Base-by-base conservation (phyloP, 2,329 filamentous ascomycete genomes). In the Hypoxylon sp. region DNA sequence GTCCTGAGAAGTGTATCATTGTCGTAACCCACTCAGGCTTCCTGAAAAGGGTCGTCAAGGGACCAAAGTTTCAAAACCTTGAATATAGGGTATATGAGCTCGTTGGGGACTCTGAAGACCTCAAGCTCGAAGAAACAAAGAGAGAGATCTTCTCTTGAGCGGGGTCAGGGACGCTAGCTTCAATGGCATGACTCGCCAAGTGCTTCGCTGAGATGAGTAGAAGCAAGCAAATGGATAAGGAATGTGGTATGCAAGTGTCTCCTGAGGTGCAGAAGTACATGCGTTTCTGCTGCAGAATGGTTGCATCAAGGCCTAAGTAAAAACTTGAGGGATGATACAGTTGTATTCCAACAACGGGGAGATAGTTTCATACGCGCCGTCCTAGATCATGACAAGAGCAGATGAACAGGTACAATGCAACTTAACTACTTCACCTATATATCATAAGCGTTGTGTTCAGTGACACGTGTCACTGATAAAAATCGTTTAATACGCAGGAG, bases 11-110 rank as follows among this genome's bases (percentile, higher is more conserved):
- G 60, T 76, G 73, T 47, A 71, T 79, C 48, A 50, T 78, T 13
- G 75, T 79, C 6, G 76, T 79, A 26, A 78, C 77, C 24, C 77
- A 78, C 56, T 77, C 76, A 9, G 77, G 77, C 3, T 78, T 78
- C 62, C 65, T 78, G 26, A 68, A 66, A 52, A 70, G 77, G 58
- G 56, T 75, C 5, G 70, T 77, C n/a, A 46, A 67, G 9, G 76
- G 73, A 9, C 67, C 72, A 11, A 78, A 73, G 54, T 79, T 72
- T 65, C 64, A 50, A 58, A 77, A 79, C 46, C 71, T 75, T 46
- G 77, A 79, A 60, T 78, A 74, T 61, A 69, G 75, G 17, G 65
- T 66, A 14, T 79, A 78, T 60, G 55, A 73, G 11, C 68, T 76
- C 24, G 71, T 67, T 29, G 39, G 58, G 13, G 59, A 60, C 8